phyloP scores from a whole-genome alignment of 306 rosid genomes.

The Acacia confusa region DNA sequence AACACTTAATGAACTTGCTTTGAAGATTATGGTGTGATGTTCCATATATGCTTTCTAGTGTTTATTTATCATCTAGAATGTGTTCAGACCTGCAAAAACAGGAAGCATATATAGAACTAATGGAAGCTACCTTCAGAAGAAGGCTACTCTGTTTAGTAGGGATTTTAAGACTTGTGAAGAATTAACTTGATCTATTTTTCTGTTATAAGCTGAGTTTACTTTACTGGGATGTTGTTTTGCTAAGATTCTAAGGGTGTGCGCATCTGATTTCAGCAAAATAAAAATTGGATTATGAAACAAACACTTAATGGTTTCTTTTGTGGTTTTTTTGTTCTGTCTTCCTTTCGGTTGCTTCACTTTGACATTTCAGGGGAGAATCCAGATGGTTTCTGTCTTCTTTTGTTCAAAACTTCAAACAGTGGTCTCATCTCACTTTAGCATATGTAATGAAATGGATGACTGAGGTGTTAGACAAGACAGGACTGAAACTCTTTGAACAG shows the following conservation, averaged over 20 bases:
- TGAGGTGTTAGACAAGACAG: not conserved
- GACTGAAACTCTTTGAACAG: not conserved
- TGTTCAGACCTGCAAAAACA: conserved; percentile 12
- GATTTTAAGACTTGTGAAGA: not conserved
- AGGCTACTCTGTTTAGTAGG: not conserved
- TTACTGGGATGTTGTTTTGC: not conserved
- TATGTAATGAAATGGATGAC: not conserved
- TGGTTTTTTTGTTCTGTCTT: not conserved
- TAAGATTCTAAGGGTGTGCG: not conserved
- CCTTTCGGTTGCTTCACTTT: not conserved
- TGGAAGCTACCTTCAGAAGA: not conserved
- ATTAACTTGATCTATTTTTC: not conserved
- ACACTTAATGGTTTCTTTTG: not conserved
- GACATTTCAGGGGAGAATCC: not conserved
- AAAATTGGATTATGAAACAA: not conserved
- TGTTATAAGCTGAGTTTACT: not conserved
- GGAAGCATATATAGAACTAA: not conserved
- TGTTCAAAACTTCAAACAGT: not conserved
- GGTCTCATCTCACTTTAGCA: not conserved
- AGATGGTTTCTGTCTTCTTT: not conserved
- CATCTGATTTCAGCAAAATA: not conserved
- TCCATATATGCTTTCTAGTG: not conserved
- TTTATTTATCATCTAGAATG: conserved; percentile 19
- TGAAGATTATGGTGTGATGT: conserved; percentile 24
- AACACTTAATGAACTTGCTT: not conserved